Percentiles rank a stretch among this genome's conserved stretches.
Conservation (phyloP, 2,329 filamentous ascomycete species). For the Diaporthe longicolla region DNA sequence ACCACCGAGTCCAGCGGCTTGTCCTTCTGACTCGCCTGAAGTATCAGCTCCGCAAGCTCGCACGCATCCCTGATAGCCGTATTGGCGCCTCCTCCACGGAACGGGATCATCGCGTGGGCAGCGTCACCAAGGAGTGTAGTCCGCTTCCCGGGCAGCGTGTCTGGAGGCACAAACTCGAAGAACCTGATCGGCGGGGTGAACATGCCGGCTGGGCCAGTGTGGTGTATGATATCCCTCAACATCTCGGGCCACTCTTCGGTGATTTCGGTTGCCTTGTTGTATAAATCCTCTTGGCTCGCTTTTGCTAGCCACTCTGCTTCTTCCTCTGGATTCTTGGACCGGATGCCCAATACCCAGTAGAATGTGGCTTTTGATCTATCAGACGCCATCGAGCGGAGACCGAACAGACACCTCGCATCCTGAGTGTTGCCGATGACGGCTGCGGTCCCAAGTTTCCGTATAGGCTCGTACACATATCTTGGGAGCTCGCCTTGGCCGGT, state of each 20-base stretch:
- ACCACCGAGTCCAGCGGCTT: neutral
- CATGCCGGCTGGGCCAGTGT: neutral
- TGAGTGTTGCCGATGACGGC: neutral
- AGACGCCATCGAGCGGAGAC: neutral
- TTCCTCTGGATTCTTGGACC: neutral
- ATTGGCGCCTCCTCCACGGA: slow-evolving; percentile 3
- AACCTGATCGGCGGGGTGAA: neutral
- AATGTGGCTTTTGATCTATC: neutral
- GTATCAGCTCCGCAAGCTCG: neutral
- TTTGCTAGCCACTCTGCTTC: neutral
- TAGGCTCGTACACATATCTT: neutral
- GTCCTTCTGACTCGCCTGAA: neutral
- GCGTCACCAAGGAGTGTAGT: neutral
- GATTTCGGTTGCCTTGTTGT: neutral
- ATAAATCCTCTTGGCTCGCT: neutral
- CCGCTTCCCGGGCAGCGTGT: neutral
- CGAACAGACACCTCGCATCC: neutral
- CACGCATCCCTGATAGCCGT: neutral
- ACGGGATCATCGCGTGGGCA: neutral
- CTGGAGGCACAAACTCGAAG: neutral
- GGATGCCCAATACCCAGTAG: slow-evolving; percentile 1
- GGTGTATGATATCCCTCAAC: neutral
- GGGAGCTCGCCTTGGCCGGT: neutral
- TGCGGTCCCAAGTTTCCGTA: neutral
- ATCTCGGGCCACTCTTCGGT: neutral